Evolutionary conservation across 1,139 yeast genomes (phyloP), one percentile per base, ranked within the genome.

Genomic region (Blastobotrys petasosporus): DNA sequence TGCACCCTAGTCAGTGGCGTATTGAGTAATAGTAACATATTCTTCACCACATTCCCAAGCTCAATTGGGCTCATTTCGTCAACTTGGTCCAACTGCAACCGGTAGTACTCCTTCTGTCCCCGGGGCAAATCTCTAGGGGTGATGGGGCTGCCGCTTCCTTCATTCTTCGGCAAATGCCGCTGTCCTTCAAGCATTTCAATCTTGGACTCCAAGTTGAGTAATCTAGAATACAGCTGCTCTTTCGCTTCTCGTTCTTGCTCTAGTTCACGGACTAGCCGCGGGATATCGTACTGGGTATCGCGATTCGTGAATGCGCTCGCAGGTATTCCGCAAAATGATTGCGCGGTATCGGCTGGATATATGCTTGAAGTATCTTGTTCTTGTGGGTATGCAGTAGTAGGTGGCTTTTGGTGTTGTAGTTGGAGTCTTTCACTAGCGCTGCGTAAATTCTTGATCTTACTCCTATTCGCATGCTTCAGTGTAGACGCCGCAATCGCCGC

Each of bases 31-130:
- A 46, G 32, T 16, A 46, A 34, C 44, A 42, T 46, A 37, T 46
- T 46, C 33, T 46, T 46, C 12, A 46, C 49, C n/a, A 46, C 42
- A 15, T 46, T 42, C 2, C 41, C 46, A 3, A 46, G 39, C 29
- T 46, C 39, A 3, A 42, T 35, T 4, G 37, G 12, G 12, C 43
- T 40, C 12, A 39, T 13, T 7, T 35, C 41, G 29, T 46, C 49
- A 4, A 42, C 46, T 13, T 35, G 36, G 34, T 46, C 44, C 16
- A 46, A 35, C 38, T 42, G 44, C n/a, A 46, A 28, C n/a, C 49
- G 39, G 16, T 46, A 39, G 29, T 46, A 46, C n/a, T 46, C 49
- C 11, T 46, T 16, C 10, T 33, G 35, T 15, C 47, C 47, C n/a
- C 28, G 29, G 8, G 47, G 42, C 2, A 44, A 11, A 7, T 23